Evolutionary conservation across 106 monocot species (phyloP), one percentile per base, ranked within the genome.

Genomic region (Apostasia ramifera): DNA sequence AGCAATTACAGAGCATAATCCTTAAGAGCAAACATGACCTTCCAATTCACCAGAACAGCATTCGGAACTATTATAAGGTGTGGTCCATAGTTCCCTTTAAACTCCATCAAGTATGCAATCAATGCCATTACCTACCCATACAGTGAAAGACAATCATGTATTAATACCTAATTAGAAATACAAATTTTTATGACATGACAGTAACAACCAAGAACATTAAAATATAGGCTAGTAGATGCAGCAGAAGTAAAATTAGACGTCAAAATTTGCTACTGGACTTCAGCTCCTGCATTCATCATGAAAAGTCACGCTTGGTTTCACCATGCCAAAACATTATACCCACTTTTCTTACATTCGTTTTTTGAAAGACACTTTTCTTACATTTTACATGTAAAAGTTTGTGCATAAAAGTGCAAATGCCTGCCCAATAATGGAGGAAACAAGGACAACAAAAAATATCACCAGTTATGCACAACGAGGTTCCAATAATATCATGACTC

Each of bases 31-130:
- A 65, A 37, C 3, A 53, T 71, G 9, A 95, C 97, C 92, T 97
- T 97, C 97, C 97, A 97, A 74, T 97, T 97, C 26, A 97, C 92
- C 67, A 97, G 70, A 57, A 97, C 97, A 73, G 97, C 97, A 89
- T 97, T 97, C 57, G 97, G 97, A 71, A 97, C 97, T 74, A 97
- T 97, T 57, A 97, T 97, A 40, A 97, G 89, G 77, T 97, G 97
- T 4, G 97, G 97, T 8, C 97, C 97, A 77, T 92, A 90, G 59
- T 97, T 92, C 49, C 89, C 89, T 80, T 97, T 97, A 70, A 92
- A 97, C 72, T 97, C 97, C 89, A 97, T 92, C 74, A 97, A 80
- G 54, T 92, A 92, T 12, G 97, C 97, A 83, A 97, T 87, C 81
- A 97, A 85, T 61, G 97, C 84, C 92, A 97, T 97, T 49, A 97